Conservation (phyloP, 345 rosid species). For the Euphorbia tirucalli region DNA sequence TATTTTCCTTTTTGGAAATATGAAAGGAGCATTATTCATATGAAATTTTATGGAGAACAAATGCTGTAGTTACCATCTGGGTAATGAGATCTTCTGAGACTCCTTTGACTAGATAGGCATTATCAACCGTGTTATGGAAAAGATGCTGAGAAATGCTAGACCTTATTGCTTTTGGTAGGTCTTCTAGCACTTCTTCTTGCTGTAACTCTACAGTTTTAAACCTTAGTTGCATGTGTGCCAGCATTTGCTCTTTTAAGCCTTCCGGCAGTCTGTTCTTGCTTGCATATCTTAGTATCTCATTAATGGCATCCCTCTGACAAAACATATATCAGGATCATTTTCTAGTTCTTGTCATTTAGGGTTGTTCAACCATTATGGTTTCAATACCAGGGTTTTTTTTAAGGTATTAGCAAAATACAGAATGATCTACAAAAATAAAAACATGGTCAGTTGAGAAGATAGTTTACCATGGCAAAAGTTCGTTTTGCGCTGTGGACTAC, state of each 20-base stretch:
- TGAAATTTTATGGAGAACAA: neutral
- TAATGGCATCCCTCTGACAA: conserved; percentile 72
- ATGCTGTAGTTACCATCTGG: conserved; percentile 53
- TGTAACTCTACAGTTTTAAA: conserved; percentile 82
- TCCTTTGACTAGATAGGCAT: conserved; percentile 70
- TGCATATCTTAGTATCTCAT: conserved; percentile 68
- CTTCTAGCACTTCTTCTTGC: conserved; percentile 80
- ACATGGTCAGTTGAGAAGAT: neutral
- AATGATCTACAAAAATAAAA: neutral
- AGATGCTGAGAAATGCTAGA: conserved; percentile 80
- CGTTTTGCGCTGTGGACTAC: conserved; percentile 67
- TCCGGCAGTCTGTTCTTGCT: conserved; percentile 83
- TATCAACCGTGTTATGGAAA: conserved; percentile 50
- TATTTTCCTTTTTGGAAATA: neutral
- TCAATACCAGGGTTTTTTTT: no score
- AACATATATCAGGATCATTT: neutral
- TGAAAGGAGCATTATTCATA: neutral
- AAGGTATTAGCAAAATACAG: no score
- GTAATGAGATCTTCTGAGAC: conserved; percentile 64
- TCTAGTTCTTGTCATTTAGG: neutral
- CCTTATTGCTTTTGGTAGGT: conserved; percentile 89
- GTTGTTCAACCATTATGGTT: neutral
- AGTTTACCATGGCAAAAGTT: conserved; percentile 67
- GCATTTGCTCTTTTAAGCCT: conserved; percentile 81
- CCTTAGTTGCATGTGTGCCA: conserved; percentile 87